Evolutionary conservation across 2,329 filamentous ascomycete genomes (phyloP).

Genomic region (Mycogone perniciosa): DNA sequence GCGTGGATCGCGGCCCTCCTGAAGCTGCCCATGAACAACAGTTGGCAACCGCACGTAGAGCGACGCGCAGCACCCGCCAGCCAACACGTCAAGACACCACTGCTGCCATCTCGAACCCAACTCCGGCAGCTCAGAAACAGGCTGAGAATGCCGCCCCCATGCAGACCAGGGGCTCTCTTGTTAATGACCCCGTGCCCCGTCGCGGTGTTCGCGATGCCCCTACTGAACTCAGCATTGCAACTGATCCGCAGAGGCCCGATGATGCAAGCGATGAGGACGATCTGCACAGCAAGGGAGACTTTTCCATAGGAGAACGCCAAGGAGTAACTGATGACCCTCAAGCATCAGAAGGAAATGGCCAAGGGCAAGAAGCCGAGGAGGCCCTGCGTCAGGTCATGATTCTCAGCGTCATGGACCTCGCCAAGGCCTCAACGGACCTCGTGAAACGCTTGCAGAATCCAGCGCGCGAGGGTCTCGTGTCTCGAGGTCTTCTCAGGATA

Average conservation of each 20-base stretch:
- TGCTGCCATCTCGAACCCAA: not conserved
- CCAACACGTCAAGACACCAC: constrained; percentile 1
- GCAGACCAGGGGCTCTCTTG: constrained; percentile 10
- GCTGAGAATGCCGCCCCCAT: not conserved
- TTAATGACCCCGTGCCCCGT: constrained; percentile 14
- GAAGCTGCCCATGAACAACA: not conserved
- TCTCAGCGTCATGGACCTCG: constrained; percentile 23
- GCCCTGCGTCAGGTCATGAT: constrained; percentile 19
- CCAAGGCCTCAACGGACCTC: constrained; percentile 21
- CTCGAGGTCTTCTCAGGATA: constrained; percentile 18
- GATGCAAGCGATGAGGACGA: constrained; percentile 17
- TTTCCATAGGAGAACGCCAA: not conserved
- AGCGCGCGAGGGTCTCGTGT: constrained; percentile 16
- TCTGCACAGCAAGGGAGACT: constrained; percentile 4
- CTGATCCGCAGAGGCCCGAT: constrained; percentile 15
- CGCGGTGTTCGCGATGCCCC: constrained; percentile 19
- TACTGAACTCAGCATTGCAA: constrained; percentile 14
- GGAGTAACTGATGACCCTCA: not conserved
- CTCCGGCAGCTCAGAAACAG: not conserved
- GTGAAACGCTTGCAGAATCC: constrained; percentile 20
- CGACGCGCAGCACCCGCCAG: constrained; percentile 16
- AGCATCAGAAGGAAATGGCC: not conserved
- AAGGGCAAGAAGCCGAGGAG: constrained; percentile 11
- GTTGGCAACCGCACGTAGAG: constrained; percentile 1
- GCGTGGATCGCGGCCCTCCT: constrained; percentile 8